Evolutionary conservation across 2,329 filamentous ascomycete genomes (phyloP), one percentile per base, ranked within the genome.

Genomic region (Alternaria angustiovoidea): DNA sequence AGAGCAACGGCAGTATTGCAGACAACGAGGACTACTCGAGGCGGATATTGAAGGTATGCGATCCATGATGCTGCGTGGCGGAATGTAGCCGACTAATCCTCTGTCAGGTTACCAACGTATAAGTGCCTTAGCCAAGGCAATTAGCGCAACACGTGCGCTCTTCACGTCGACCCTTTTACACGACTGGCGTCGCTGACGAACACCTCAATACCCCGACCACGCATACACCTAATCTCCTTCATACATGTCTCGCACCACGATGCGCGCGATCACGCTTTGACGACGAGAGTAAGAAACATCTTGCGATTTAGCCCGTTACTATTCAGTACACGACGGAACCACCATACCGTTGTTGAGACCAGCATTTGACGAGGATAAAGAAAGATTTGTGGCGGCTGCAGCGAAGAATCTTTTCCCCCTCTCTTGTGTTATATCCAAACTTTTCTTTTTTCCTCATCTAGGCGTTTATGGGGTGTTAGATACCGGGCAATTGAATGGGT

Each of bases 21-120:
- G 94, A 98, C 79, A 96, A 97, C 81, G 89, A 96, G 81, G 94
- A 98, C 79, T 98, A 97, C 82, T 97, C 94, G 64, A 89, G 94
- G 81, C 91, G 92, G 81, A 97, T 98, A 80, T 87, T 98, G 75
- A 92, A 96, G 88, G 94, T 96, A 86, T 56, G 57, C 48, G 7
- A 22, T 18, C 12, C 30, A 32, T 52, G 16, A 47, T 54, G 22
- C 36, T n/a, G 34, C 22, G 6, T 6, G 12, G 20, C 11, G 22
- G 39, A n/a, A 20, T 30, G 6, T 20, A 22, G 7, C 12, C 26
- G 48, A 58, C 65, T 69, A 66, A 70, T 59, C 54, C 28, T 47
- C 14, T 18, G 28, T 47, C 63, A 78, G 75, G 75, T 78, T 52
- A 78, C 75, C 65, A 78, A 78, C 56, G 72, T 73, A 70, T 75